Evolutionary conservation across 1,284 basidiomycete genomes (phyloP), one percentile per base, ranked within the genome.

Genomic region (Ceratorhiza oryzae-sativae): DNA sequence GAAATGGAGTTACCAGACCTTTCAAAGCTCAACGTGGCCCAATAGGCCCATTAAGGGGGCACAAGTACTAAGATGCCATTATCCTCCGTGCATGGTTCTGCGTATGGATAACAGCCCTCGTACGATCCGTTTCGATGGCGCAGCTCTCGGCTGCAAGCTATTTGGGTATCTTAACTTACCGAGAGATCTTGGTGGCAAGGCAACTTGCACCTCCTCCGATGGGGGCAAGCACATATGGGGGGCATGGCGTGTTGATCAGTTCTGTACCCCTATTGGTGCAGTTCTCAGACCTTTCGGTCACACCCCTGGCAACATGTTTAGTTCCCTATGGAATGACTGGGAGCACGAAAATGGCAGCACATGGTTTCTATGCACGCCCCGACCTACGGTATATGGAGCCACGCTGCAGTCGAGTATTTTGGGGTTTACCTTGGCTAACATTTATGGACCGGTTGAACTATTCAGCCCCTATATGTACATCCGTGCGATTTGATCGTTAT

Each of bases 301-400:
- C 51, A 30, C 34, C 25, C 51, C 34, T 55, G 51, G 51, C 51
- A 55, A 55, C n/a, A 55, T 55, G 51, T 55, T 55, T 55, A 55
- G 51, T 55, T 18, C 51, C 51, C 51, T 55, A 18, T 15, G 27
- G 30, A 18, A 55, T 55, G 51, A 55, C 51, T 55, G 27, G 51
- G 27, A 3, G 51, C 27, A 55, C 51, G 18, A 20, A 30, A 55
- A 32, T 55, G 51, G 51, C 4, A 34, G 34, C 27, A 30, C 51
- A 55, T 12, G 23, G 51, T 30, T 34, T 18, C 51, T 30, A 25
- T 34, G 51, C 23, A 32, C 13, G 5, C 51, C 18, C 10, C 25
- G n/a, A n/a, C n/a, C n/a, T n/a, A n/a, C n/a, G n/a, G n/a, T n/a
- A n/a, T n/a, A n/a, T n/a, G n/a, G n/a, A n/a, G n/a, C n/a, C n/a